Evolutionary conservation across 768 basidiomycete genomes (phyloP), one percentile per base, ranked within the genome.

Genomic region (Suillus fuscotomentosus): DNA sequence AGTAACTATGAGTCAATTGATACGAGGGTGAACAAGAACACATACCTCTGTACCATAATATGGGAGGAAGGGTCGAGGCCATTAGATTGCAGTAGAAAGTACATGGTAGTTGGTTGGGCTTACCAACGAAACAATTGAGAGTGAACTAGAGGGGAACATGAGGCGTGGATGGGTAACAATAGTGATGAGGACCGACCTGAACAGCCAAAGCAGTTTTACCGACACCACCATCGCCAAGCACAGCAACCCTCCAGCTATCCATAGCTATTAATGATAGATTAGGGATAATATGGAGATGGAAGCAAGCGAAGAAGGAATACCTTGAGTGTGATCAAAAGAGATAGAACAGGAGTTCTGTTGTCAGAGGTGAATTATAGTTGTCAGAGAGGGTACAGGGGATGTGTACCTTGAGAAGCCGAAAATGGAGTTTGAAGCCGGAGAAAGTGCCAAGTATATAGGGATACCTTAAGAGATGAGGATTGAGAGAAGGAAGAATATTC

Each of bases 171-270:
- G 57, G 27, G 24, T 31, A 47, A 17, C 43, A 36, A 31, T 48
- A 31, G n/a, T 43, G 2, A 24, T 39, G 41, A 43, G 11, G 61
- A 67, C 90, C 65, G 70, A 93, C 95, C 84, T 97, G 95, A 54
- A 97, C 95, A 68, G 95, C 95, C 72, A 98, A 79, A 45, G 95
- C 95, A 65, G 95, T 97, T 84, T 98, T 98, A 64, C 95, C 95
- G 56, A 98, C 95, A 80, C 95, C 95, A 79, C 95, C 95, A 80
- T 98, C 95, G 68, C 95, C 95, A 65, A 97, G 86, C 69, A 97
- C 94, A 67, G 95, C 94, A 70, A 97, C 91, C 83, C 94, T 90
- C 93, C 93, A 95, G 77, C 89, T 90, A 82, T 95, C 93, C 93
- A 95, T 94, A 78, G 83, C 80, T 83, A 27, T 17, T 42, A 27